Conservation (phyloP, 352 stramenopile genomes). For the Elongisporangium senticosum region DNA sequence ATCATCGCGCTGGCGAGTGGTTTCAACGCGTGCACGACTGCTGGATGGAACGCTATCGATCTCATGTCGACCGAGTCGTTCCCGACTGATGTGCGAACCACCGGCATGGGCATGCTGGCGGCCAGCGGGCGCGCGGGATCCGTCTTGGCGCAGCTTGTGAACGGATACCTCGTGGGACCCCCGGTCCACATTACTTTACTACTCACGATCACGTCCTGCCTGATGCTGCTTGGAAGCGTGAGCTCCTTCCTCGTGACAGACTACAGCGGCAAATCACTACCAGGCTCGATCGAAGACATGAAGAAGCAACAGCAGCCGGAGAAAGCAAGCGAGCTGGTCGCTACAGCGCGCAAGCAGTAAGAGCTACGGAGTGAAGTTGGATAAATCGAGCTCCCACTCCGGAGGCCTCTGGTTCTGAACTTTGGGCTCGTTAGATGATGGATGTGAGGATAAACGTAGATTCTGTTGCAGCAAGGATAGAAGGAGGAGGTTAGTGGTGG, state of each 20-base stretch:
- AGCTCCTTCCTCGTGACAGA: conserved; percentile 54
- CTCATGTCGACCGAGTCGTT: conserved; percentile 89
- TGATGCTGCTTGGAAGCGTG: conserved; percentile 72
- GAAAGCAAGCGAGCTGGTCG: conserved; percentile 2
- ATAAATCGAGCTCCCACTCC: conserved; percentile 64
- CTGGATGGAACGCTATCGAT: conserved; percentile 90
- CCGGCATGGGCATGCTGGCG: conserved; percentile 85
- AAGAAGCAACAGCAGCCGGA: conserved; percentile 11
- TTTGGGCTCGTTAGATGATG: conserved; percentile 10
- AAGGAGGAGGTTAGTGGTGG: not conserved
- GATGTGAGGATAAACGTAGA: conserved; percentile 1
- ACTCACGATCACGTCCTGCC: conserved; percentile 65
- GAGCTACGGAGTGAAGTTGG: conserved; percentile 44
- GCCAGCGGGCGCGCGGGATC: conserved; percentile 78
- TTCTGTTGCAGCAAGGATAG: not conserved
- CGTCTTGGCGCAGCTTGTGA: conserved; percentile 89
- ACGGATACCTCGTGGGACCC: conserved; percentile 75
- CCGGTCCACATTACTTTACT: conserved; percentile 72
- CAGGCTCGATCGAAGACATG: conserved; percentile 58
- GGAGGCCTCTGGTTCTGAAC: not conserved
- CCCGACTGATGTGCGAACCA: conserved; percentile 85
- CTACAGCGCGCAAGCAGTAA: conserved; percentile 6
- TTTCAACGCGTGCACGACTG: conserved; percentile 91
- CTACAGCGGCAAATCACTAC: conserved; percentile 48
- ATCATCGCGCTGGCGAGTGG: conserved; percentile 82